A percentile compares a stretch with the other conserved stretches of the same genome.
These are phyloP conservation scores for Penicillium verhagenii DNA, from an alignment of 495 filamentous ascomycete species.

Conservation along the genomic window DNA sequence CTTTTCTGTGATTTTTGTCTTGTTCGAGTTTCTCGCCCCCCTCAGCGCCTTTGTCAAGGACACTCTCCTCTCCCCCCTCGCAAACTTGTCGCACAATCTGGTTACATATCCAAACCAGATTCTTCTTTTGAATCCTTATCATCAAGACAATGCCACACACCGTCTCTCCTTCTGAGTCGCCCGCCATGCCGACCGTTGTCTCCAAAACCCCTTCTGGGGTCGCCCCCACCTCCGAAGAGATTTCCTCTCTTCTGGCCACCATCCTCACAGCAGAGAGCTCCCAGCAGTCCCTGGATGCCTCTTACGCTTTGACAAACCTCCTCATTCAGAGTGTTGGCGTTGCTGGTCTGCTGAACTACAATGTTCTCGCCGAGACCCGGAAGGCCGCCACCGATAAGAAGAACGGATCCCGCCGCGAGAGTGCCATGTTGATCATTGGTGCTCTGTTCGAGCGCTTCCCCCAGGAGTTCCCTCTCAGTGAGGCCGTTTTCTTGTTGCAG, in stretches of 20 bases:
- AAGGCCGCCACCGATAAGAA: slow-evolving; percentile 96
- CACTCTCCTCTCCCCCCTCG: no score
- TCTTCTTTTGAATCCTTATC: background rate
- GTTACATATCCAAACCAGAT: slow-evolving; percentile 11
- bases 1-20: slow-evolving; percentile 3
- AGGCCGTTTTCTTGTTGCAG: slow-evolving; percentile 76
- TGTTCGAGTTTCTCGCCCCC: slow-evolving; percentile 15
- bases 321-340: slow-evolving; percentile 76
- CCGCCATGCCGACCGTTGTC: slow-evolving; percentile 60
- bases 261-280: slow-evolving; percentile 82
- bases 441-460: slow-evolving; percentile 91
- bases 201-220: slow-evolving; percentile 50
- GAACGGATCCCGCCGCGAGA: slow-evolving; percentile 78
- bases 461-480: slow-evolving; percentile 70
- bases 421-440: slow-evolving; percentile 91
- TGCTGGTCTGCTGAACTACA: slow-evolving; percentile 71
- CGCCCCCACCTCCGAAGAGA: slow-evolving; percentile 68
- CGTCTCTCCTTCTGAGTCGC: slow-evolving; percentile 56
- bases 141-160: slow-evolving; percentile 62
- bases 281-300: slow-evolving; percentile 79
- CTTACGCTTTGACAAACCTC: slow-evolving; percentile 78
- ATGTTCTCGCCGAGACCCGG: slow-evolving; percentile 65
- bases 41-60: slow-evolving; percentile 9
- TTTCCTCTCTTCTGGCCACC: slow-evolving; percentile 67
- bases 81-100: background rate